Base-by-base conservation (phyloP, 129 eudicot genomes). In the Pittosporum tobira region DNA sequence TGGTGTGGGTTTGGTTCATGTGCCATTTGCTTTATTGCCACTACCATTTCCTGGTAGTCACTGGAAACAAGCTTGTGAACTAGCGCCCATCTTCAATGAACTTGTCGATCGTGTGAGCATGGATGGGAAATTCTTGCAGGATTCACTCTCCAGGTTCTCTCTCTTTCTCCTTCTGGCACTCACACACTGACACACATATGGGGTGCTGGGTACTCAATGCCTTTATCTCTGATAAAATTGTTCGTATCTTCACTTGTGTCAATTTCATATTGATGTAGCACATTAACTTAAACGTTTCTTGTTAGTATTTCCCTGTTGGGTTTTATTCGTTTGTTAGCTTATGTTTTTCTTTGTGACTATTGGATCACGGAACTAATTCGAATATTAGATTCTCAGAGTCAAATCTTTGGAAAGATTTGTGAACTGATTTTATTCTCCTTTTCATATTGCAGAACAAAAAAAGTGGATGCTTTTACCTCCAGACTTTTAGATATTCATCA, bases 1-100 rank as follows among this genome's bases (percentile, higher is more conserved):
- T 51, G 99, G 96, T 37, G 90, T 91, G 57, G 96, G 94, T 18
- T 60, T 87, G 78, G 85, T 87, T 57, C 99, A 91, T 80, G 96
- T 94, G 21, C 99, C 99, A 16, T 27, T 91, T 62, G 78, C 99
- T 6, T 68, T 91, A 53, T 49, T 91, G 65, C 99, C 99, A 0
- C 67, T 57, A 72, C 61, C 91, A 30, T 91, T 87, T 73, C 91
- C 96, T 0, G 94, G 79, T 59, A 73, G 61, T 72, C 83, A 79
- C 15, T 91, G 75, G 79, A 91, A 61, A 61, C 90, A 87, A 79
- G 96, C 99, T 65, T 78, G 91, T 75, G 91, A 87, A 65, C 64
- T 91, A 58, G 96, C 99, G 1, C 99, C 99, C 7, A 74, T 91
- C 51, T 91, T 91, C 40, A 91, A 87, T 58, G 94, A 91, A 72